Base-by-base conservation (phyloP, 352 stramenopile species). In the Plasmopara viticola region DNA sequence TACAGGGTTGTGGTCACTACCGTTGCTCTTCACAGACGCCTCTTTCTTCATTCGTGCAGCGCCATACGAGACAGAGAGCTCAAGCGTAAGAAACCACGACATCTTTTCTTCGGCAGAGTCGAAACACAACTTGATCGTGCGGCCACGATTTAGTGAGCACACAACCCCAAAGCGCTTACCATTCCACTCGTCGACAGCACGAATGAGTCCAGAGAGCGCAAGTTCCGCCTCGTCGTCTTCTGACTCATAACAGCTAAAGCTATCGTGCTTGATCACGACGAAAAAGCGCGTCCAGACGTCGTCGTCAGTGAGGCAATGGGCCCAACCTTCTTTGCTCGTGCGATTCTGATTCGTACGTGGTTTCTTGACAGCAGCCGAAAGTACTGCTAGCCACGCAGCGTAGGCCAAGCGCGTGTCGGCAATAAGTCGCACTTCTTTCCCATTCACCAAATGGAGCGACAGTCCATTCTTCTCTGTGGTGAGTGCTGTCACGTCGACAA, bases 71-170 rank as follows among this genome's bases (percentile, higher is more conserved):
- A 88, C 74, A 0, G 78, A 78, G 46, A 88, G 85, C 58, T 88
- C 78, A 28, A 89, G 68, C 48, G 77, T 88, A 20, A 90, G 61
- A 51, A 90, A 85, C 79, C 79, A 90, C 40, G 74, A 84, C 70
- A 87, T 90, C 50, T 87, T 87, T 56, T 90, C 79, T 57, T 90
- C 79, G 9, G 78, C 75, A 33, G 74, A 87, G 48, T 90, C 79
- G 40, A 87, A 90, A 60, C 72, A 85, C 31, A 90, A 52, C 56
- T 88, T 80, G 60, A 90, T 84, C 40, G 74, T 90, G 14, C 79
- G 77, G 14, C 62, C 44, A 33, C 74, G 71, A 52, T 88, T 90
- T 17, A 90, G 74, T 48, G 66, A 78, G 30, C 78, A 80, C 8
- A 87, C 64, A 47, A 90, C 60, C 10, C 77, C 79, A 57, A 74